Evolutionary conservation across 2,329 filamentous ascomycete genomes (phyloP).

Genomic region (Fusarium floridanum): DNA sequence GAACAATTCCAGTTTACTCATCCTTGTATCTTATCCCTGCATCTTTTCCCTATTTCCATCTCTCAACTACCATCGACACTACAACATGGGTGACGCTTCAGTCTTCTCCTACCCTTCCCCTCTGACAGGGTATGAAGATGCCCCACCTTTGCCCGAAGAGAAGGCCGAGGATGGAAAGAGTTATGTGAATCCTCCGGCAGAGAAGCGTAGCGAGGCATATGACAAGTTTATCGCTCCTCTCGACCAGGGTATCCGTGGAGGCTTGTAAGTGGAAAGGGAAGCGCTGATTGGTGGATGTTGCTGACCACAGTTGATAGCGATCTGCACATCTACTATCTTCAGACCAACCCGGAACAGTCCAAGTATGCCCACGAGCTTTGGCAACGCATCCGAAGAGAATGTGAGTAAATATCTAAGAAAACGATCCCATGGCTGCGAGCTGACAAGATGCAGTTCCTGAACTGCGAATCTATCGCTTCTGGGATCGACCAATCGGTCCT

Average conservation of each 20-base stretch:
- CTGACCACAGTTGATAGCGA: slow-evolving; percentile 62
- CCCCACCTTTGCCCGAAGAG: slow-evolving; percentile 69
- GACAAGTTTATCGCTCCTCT: slow-evolving; percentile 76
- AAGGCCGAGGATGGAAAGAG: slow-evolving; percentile 82
- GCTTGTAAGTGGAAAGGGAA: slow-evolving; percentile 69
- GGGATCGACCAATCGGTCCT: slow-evolving; percentile 82
- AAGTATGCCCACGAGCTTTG: slow-evolving; percentile 79
- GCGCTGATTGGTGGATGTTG: not conserved
- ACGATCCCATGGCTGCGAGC: not conserved
- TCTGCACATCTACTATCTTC: slow-evolving; percentile 86
- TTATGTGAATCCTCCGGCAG: slow-evolving; percentile 73
- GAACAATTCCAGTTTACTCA: not conserved
- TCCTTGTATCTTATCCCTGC: not conserved
- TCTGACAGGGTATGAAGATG: slow-evolving; percentile 68
- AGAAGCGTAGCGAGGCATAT: slow-evolving; percentile 76
- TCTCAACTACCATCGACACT: not conserved
- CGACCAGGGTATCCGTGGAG: slow-evolving; percentile 74
- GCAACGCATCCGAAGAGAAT: slow-evolving; percentile 84
- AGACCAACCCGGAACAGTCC: slow-evolving; percentile 71
- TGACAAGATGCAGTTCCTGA: slow-evolving; percentile 75
- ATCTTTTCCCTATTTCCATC: not conserved
- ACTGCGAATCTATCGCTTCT: slow-evolving; percentile 83
- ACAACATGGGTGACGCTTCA: slow-evolving; percentile 38
- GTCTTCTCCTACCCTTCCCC: slow-evolving; percentile 58
- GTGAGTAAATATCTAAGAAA: slow-evolving; percentile 57